Base-by-base conservation (phyloP, 306 rosid species). In the Cucurbita pepo region DNA sequence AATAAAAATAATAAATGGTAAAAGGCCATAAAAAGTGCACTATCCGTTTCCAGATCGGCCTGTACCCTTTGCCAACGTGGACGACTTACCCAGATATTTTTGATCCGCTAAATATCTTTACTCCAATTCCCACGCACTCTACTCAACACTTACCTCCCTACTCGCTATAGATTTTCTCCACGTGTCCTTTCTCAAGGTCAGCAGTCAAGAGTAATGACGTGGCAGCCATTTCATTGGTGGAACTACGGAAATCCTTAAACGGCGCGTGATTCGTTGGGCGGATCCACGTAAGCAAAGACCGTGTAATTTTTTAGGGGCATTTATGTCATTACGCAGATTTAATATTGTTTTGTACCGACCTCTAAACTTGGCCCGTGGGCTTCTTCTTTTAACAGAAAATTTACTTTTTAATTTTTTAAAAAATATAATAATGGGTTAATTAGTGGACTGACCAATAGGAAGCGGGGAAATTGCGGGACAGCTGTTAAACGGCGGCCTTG, bases 21-120 rank as follows among this genome's bases (percentile, higher is more conserved):
- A 65, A 75, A 58, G 69, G 52, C 4, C 25, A 10, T 72, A 73
- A 78, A 85, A 85, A 82, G 89, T 82, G 81, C 86, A 78, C 77
- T 76, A 63, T 82, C 80, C 9, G 76, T 63, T 77, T 79, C 88
- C 75, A 75, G 78, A 76, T 82, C 78, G 71, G 64, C 71, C 77
- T 47, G 1, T 0, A 12, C 9, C 43, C 22, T 4, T 15, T 61
- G 89, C 87, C 78, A n/a, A 71, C 87, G 85, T 85, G 89, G 89
- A 77, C 80, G 79, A 71, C 79, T 71, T 4, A 59, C 75, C 63
- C 78, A 22, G 82, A 82, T 80, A 80, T 82, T 80, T 85, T 76
- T 58, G 30, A 76, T 78, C 81, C 64, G 67, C 79, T 8, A 80
- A 82, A 83, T 82, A 82, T 81, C 87, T 79, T 6, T 15, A 1